Conservation (phyloP, 306 rosid species). For the Ormosia semicastrata region DNA sequence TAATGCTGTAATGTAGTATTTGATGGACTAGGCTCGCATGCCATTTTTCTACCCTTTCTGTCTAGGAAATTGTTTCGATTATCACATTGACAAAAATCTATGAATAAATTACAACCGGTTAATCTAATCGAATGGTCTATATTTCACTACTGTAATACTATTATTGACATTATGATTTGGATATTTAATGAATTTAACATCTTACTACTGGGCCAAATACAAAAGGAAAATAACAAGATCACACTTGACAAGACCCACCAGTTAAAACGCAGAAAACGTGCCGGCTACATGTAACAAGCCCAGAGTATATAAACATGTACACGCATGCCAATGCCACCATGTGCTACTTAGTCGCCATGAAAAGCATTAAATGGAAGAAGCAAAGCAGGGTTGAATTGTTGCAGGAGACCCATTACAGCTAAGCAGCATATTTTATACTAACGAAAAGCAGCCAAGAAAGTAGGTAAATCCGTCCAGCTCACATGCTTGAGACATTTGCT, state of each 20-base stretch:
- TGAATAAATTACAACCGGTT: too few relatives aligned
- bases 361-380: background rate
- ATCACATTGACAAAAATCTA: background rate
- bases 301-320: background rate
- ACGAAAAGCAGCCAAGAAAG: background rate
- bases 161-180: too few relatives aligned
- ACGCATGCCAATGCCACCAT: background rate
- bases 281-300: background rate
- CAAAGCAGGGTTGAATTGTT: background rate
- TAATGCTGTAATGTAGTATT: background rate
- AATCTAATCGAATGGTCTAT: too few relatives aligned
- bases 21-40: background rate
- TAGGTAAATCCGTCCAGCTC: background rate
- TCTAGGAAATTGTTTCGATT: background rate
- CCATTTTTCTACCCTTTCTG: background rate
- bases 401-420: background rate
- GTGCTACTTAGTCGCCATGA: background rate
- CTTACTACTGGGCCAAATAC: background rate
- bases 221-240: background rate
- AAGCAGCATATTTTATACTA: background rate
- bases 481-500: too few relatives aligned
- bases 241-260: background rate
- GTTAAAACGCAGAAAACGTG: background rate
- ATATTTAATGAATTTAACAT: too few relatives aligned
- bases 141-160: too few relatives aligned